Evolutionary conservation across 2,329 filamentous ascomycete species (phyloP).

Genomic region (Phialophora expanda): DNA sequence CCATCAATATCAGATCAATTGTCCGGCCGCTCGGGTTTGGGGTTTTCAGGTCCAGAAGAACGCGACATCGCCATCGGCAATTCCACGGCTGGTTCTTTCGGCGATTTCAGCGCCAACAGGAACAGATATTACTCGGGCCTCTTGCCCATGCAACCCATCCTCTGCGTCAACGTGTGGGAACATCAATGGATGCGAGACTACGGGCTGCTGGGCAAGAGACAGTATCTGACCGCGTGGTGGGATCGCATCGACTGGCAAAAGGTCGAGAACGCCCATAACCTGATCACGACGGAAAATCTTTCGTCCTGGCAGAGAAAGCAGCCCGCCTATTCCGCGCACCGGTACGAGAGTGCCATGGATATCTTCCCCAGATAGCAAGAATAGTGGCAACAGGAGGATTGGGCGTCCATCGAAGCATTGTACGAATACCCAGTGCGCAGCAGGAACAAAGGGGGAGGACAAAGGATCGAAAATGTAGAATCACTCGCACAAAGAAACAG

Average conservation of each 20-base stretch:
- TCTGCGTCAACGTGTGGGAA: conserved; percentile 97
- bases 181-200: conserved; percentile 90
- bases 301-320: conserved; percentile 1
- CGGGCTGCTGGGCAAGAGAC: conserved; percentile 73
- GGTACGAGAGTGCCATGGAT: conserved; percentile 4
- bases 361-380: not conserved
- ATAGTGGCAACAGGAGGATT: not conserved
- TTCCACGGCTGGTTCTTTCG: conserved; percentile 39
- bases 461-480: not conserved
- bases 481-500: not conserved
- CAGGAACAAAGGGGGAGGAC: not conserved
- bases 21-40: conserved; percentile 15
- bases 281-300: conserved; percentile 12
- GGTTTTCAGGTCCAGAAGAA: conserved; percentile 11
- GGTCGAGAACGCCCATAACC: conserved; percentile 53
- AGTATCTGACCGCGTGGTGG: conserved; percentile 86
- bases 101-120: conserved; percentile 33
- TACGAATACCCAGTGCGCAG: conserved; percentile 3
- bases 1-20: conserved; percentile 34
- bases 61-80: conserved; percentile 23
- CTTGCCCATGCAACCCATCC: conserved; percentile 57
- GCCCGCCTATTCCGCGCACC: not conserved
- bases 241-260: conserved; percentile 80
- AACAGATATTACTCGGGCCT: conserved; percentile 27
- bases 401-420: not conserved